phyloP scores from a whole-genome alignment of 805 yeast species.

The Yarrowia keelungensis region DNA sequence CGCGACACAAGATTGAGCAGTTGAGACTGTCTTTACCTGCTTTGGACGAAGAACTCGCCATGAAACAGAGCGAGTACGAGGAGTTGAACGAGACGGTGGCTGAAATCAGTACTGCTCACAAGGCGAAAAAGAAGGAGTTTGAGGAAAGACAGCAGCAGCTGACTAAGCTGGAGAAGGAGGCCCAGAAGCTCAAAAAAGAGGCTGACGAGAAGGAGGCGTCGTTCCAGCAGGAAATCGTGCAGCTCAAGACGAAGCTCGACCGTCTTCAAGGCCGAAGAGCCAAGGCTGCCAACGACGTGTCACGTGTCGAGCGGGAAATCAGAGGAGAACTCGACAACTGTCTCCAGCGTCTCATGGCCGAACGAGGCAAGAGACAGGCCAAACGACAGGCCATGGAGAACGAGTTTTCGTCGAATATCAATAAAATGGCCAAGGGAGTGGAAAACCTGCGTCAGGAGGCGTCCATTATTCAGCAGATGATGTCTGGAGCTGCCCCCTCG shows the following conservation, averaged over 20 bases:
- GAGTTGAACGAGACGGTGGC: constrained; percentile 10
- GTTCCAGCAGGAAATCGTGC: constrained; percentile 44
- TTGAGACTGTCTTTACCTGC: constrained; percentile 49
- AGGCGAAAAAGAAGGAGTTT: constrained; percentile 41
- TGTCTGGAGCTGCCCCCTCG: constrained; percentile 11
- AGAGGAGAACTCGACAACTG: constrained; percentile 43
- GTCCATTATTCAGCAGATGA: constrained; percentile 31
- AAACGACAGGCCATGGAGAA: constrained; percentile 47
- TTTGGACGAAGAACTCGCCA: constrained; percentile 39
- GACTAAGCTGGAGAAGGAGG: constrained; percentile 40
- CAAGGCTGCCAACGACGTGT: constrained; percentile 45
- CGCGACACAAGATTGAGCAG: constrained; percentile 59
- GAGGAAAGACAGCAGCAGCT: constrained; percentile 41
- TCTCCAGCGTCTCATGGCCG: constrained; percentile 43
- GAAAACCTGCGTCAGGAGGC: constrained; percentile 44
- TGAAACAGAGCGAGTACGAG: constrained; percentile 40
- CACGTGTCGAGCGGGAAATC: constrained; percentile 46
- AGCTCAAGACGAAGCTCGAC: constrained; percentile 45
- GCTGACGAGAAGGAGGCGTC: constrained; percentile 41
- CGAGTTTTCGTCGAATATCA: constrained; percentile 49
- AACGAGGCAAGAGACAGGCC: constrained; percentile 46
- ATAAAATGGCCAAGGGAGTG: constrained; percentile 49
- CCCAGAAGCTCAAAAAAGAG: constrained; percentile 40
- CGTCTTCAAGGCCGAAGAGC: constrained; percentile 45
- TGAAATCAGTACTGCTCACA: constrained; percentile 14